A percentile compares a stretch with the other conserved stretches of the same genome.
Evolutionary conservation across 2,329 filamentous ascomycete genomes (phyloP).

Genomic region (Diaporthe destruens): DNA sequence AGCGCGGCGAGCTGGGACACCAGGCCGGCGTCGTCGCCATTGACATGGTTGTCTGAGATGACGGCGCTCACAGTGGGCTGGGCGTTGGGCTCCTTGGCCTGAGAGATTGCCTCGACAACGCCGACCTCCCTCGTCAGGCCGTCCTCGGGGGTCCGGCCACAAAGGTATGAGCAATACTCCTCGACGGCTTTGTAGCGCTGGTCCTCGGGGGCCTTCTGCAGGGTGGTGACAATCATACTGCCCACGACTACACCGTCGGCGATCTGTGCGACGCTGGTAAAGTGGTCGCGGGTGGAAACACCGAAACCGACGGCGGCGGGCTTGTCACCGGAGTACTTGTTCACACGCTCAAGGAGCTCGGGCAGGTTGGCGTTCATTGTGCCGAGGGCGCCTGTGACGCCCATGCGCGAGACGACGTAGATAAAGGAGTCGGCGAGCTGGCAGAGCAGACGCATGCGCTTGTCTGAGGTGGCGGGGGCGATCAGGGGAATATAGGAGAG

Average conservation of each 20-base stretch:
- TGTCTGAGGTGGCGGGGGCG: constrained; percentile 90
- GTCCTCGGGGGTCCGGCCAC: constrained; percentile 59
- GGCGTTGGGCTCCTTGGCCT: constrained; percentile 69
- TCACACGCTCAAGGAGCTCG: constrained; percentile 84
- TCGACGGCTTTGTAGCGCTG: constrained; percentile 80
- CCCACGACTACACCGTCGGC: constrained; percentile 97
- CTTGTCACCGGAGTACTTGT: constrained; percentile 90
- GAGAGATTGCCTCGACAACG: constrained; percentile 75
- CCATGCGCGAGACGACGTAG: constrained; percentile 97
- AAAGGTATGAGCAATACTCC: constrained; percentile 83
- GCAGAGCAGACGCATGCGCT: constrained; percentile 95
- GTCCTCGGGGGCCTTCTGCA: constrained; percentile 76
- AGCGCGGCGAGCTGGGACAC: constrained; percentile 88
- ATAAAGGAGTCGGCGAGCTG: constrained; percentile 98
- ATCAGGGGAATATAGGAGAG: constrained; percentile 98
- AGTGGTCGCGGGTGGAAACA: constrained; percentile 95
- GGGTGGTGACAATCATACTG: constrained; percentile 89
- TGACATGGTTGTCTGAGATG: constrained; percentile 65
- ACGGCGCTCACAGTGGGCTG: constrained; percentile 77
- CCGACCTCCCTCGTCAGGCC: constrained; percentile 73
- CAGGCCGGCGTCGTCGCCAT: constrained; percentile 63
- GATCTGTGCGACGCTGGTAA: constrained; percentile 83
- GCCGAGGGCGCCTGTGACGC: constrained; percentile 91
- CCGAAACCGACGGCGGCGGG: constrained; percentile 96
- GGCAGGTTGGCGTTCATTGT: constrained; percentile 85